Base-by-base conservation (phyloP, 1,139 yeast genomes). In the Zygoascus sp. region DNA sequence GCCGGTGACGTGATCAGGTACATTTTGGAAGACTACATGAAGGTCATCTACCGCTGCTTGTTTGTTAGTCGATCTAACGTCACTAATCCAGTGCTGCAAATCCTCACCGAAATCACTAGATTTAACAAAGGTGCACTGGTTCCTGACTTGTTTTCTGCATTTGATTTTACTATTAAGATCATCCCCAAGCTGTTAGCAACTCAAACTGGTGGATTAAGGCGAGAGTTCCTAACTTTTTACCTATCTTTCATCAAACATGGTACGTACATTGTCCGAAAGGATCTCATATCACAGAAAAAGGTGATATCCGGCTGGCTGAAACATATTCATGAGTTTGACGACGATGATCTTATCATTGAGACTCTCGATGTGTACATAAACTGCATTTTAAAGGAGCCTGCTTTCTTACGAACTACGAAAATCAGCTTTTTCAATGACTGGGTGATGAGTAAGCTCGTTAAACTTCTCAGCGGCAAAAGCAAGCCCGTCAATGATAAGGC, bases 361-460 rank as follows among this genome's bases (percentile, higher is more conserved):
- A 69, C 82, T 0, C 50, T 88, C 2, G 61, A 65, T 0, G 73
- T 80, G 28, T 66, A 88, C 47, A 76, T 72, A 13, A 58, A 67
- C 1, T 68, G 70, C 27, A 73, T 90, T 2, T 61, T 88, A 35
- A 63, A 66, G 27, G 97, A 90, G 56, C 61, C 71, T 1, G 70
- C 77, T 13, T 83, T 81, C 59, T 77, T 79, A 53, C 82, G 81
- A 58, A 70, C 82, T 49, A 77, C 89, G 1, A 90, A 89, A 61
- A 77, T 88, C 55, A 79, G 80, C 53, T 75, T 89, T 16, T 76
- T 90, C 58, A 88, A 86, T 58, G 97, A 90, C 58, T 79, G 85
- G 72, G 78, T 83, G 25, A 63, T 89, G 54, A 73, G 75, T 32
- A 80, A 80, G 49, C 58, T 86, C 32, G 77, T 79, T 32, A 73